Conservation (phyloP, 148 eudicot genomes). For the Polygonum aviculare region DNA sequence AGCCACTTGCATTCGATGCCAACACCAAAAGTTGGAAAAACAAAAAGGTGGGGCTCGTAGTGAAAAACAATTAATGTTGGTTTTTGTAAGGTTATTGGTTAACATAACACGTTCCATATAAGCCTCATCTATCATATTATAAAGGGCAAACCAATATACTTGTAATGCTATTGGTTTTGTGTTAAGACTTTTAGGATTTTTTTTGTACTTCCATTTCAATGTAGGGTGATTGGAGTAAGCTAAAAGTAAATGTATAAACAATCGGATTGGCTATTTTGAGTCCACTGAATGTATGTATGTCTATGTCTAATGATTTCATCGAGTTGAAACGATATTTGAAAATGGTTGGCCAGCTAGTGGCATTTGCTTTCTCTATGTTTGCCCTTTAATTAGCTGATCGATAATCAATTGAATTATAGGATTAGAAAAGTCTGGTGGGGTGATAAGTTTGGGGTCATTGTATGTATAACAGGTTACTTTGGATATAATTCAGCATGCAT, state of each 20-base stretch:
- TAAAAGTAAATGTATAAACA: too few relatives aligned
- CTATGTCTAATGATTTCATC: not conserved
- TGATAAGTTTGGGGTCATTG: too few relatives aligned
- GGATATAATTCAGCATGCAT: too few relatives aligned
- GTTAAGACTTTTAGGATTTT: not conserved
- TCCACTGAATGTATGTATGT: not conserved
- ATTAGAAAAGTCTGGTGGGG: too few relatives aligned
- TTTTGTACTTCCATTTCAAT: not conserved
- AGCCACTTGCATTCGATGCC: not conserved
- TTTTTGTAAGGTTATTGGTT: too few relatives aligned
- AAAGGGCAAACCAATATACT: not conserved
- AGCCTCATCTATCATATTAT: not conserved
- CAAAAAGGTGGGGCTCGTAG: not conserved
- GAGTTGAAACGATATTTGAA: not conserved
- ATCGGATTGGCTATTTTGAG: not conserved
- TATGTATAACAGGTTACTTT: too few relatives aligned
- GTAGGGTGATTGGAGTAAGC: not conserved
- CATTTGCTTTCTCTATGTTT: not conserved
- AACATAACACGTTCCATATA: not conserved
- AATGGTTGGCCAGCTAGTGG: not conserved
- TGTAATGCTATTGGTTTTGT: not conserved
- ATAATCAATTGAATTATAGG: too few relatives aligned
- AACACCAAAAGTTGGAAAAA: not conserved
- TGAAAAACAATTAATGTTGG: too few relatives aligned
- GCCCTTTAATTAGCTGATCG: too few relatives aligned